Evolutionary conservation across 805 yeast genomes (phyloP), one percentile per base, ranked within the genome.

Genomic region (Hagleromyces aurorensis): DNA sequence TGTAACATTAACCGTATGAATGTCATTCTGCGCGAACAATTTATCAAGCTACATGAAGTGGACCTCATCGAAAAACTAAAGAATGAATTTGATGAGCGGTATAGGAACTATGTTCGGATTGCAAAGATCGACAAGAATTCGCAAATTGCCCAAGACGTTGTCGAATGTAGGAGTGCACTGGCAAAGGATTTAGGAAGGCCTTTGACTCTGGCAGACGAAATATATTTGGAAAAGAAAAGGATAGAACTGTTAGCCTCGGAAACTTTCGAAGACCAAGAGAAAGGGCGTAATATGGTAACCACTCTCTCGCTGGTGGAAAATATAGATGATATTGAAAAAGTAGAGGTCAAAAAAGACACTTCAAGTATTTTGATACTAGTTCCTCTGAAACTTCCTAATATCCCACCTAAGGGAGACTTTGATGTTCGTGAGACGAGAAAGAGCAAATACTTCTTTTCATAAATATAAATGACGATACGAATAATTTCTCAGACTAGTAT

Each of bases 321-420:
- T 7, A 57, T 45, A 26, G 53, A 38, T 9, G 46, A 44, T 11
- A 13, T 40, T 10, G 50, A 45, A 26, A 38, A 48, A 14, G 44
- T 48, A 11, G 50, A 46, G 26, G 19, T 25, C 12, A 36, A 24
- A 21, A 48, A 51, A 30, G 48, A 46, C 16, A 49, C 45, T 16
- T 43, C 49, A 5, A 42, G 44, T 19, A 12, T 43, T 21, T 13
- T 29, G 18, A 64, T 79, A 3, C 59, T 83, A 33, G 76, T 73
- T 6, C 94, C 94, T 5, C 64, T 85, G 44, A 59, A 55, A 24
- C 62, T 85, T 39, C 93, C 94, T 0, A 67, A 64, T 0, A 70
- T 84, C 23, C 96, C 96, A 9, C 61, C 68, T 28, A 78, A 72
- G 54, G 98, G 96, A 29, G 76, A 75, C 11, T 83, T 89, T 45